phyloP scores from a whole-genome alignment of 306 rosid genomes.

The Vigna nakashimae region DNA sequence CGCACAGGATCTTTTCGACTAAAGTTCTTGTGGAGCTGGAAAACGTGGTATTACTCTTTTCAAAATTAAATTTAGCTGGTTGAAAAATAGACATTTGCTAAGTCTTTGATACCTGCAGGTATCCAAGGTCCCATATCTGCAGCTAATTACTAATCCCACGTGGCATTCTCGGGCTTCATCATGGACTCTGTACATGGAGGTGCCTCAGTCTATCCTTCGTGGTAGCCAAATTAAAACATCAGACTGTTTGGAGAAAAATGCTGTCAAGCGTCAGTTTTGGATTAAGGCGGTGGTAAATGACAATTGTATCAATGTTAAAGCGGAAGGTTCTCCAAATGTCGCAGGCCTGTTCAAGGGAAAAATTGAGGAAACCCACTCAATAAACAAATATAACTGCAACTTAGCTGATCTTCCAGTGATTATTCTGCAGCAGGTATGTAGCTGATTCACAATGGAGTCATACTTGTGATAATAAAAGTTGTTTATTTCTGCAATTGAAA shows the following conservation, averaged over 20 bases:
- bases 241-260: conserved; percentile 50
- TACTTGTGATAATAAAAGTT: not conserved
- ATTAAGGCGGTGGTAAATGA: conserved; percentile 81
- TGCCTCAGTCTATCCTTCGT: conserved; percentile 72
- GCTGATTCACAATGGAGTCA: not conserved
- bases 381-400: conserved; percentile 78
- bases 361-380: conserved; percentile 65
- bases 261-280: conserved; percentile 70
- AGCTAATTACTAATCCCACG: conserved; percentile 78
- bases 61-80: conserved; percentile 26
- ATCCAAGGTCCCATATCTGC: conserved; percentile 77
- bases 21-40: conserved; percentile 87
- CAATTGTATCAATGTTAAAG: conserved; percentile 79
- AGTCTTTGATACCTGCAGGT: conserved; percentile 57
- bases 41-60: conserved; percentile 68
- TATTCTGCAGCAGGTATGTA: conserved; percentile 86
- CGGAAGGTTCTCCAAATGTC: conserved; percentile 86
- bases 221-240: conserved; percentile 57
- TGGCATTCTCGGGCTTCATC: conserved; percentile 92
- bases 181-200: conserved; percentile 82
- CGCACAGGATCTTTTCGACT: conserved; percentile 85
- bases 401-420: conserved; percentile 85
- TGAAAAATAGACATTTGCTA: conserved; percentile 41
- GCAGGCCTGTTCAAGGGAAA: conserved; percentile 76
- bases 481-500: conserved; percentile 38